Percentiles rank a stretch among this genome's conserved stretches.
These are phyloP conservation scores for Passalora sequoiae DNA, from an alignment of 2,329 filamentous ascomycete species.

Conservation along the genomic window DNA sequence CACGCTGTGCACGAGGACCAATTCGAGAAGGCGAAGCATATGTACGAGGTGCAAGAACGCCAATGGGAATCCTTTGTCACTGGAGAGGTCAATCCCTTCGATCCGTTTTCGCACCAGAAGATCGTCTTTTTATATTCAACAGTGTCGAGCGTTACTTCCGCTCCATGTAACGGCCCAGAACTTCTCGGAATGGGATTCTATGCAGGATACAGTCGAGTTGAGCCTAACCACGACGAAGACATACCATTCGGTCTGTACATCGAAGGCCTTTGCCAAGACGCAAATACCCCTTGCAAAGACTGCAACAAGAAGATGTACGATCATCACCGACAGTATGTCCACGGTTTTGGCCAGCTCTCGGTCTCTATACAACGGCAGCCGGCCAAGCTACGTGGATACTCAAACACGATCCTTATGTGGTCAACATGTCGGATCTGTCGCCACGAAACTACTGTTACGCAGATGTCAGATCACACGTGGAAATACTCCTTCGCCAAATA, in stretches of 20 bases:
- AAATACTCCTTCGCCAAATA: constrained; percentile 99
- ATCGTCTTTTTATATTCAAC: constrained; percentile 92
- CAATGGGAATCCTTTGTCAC: constrained; percentile 96
- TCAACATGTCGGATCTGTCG: constrained; percentile 90
- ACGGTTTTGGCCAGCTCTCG: constrained; percentile 88
- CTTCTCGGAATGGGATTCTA: constrained; percentile 91
- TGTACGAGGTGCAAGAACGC: constrained; percentile 87
- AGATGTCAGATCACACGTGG: constrained; percentile 92
- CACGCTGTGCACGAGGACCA: constrained; percentile 95
- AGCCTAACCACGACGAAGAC: constrained; percentile 68
- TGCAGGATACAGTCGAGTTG: constrained; percentile 69
- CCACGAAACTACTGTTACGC: constrained; percentile 79
- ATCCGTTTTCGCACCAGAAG: constrained; percentile 92
- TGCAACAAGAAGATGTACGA: constrained; percentile 87
- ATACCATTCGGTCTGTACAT: constrained; percentile 93
- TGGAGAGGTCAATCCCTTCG: constrained; percentile 81
- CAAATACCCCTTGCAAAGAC: constrained; percentile 70
- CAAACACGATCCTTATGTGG: constrained; percentile 91
- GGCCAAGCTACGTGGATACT: constrained; percentile 58
- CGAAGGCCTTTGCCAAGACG: constrained; percentile 75
- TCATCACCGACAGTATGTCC: constrained; percentile 94
- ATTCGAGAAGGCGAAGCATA: constrained; percentile 89
- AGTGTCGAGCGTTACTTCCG: constrained; percentile 87
- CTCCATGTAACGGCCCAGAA: constrained; percentile 86
- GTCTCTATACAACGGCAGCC: constrained; percentile 77